Base-by-base conservation (phyloP, 768 basidiomycete genomes). In the Suillus occidentalis region DNA sequence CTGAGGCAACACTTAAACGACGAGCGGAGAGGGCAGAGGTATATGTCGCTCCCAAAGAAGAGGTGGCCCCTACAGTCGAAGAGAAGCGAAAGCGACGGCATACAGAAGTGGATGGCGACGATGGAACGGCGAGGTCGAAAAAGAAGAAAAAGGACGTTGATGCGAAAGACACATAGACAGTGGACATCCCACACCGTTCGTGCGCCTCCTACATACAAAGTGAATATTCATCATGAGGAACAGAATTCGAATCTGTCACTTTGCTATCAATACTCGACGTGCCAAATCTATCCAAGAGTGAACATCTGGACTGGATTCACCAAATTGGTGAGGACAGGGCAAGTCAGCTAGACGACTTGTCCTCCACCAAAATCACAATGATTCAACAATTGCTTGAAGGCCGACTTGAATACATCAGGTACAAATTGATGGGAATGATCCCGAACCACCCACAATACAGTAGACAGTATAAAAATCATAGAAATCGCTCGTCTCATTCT, bases 21-120 rank as follows among this genome's bases (percentile, higher is more conserved):
- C 87, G 83, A 53, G 90, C 87, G 28, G 88, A 92, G 75, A 89
- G 97, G 25, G 92, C 93, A 62, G 89, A 94, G 76, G 93, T 86
- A 0, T 99, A 92, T 63, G 82, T 95, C 55, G 93, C 95, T 2
- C 97, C 97, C 2, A 82, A 78, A n/a, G 97, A 99, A 75, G 79
- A 80, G 25, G 84, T 84, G 2, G 91, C 83, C 28, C 87, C 86
- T 1, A 89, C 88, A 1, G 87, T 95, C 18, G 90, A 90, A 74
- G 89, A 94, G 74, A 94, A 90, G 74, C 85, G 85, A 73, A 86
- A 85, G 75, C 80, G 79, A 68, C 86, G 78, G 57, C 83, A 81
- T 69, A 83, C 80, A 58, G 80, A 83, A 40, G 52, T 9, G 39
- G 66, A 67, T 53, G 66, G 68, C 36, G 70, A 76, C 43, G 67